These are phyloP conservation scores for Aspergillus saccharolyticus DNA, from an alignment of 495 filamentous ascomycete genomes.

Conservation along the genomic window DNA sequence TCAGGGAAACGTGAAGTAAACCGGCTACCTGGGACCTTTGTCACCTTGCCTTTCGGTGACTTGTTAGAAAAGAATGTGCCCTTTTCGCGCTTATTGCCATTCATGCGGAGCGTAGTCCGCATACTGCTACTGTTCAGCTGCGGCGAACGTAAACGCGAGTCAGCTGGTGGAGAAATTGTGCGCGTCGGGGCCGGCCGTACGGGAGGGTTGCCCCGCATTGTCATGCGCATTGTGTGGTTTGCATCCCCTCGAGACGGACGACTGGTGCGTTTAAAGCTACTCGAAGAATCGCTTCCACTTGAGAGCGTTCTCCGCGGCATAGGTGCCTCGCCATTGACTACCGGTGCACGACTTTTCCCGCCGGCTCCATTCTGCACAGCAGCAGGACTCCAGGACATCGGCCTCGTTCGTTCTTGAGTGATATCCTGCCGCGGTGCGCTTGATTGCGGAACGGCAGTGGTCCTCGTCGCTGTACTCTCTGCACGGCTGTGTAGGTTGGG, in stretches of 20 bases:
- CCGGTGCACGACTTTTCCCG: conserved; percentile 1
- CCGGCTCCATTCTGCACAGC: conserved; percentile 11
- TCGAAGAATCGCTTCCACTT: conserved; percentile 57
- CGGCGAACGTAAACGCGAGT: conserved; percentile 30
- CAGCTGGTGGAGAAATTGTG: conserved; percentile 25
- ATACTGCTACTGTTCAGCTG: conserved; percentile 34
- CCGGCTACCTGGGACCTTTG: conserved; percentile 19
- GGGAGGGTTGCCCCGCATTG: conserved; percentile 43
- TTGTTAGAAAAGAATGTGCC: conserved; percentile 46
- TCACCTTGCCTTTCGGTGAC: conserved; percentile 30
- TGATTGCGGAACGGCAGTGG: background rate
- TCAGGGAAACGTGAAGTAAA: conserved; percentile 52
- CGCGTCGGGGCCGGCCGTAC: conserved; percentile 17
- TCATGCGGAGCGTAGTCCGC: conserved; percentile 48
- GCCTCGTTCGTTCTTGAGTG: conserved; percentile 16
- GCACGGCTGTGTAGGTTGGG: conserved; percentile 17
- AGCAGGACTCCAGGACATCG: conserved; percentile 26
- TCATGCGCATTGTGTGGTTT: conserved; percentile 49
- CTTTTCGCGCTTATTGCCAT: conserved; percentile 29
- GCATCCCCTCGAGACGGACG: conserved; percentile 32
- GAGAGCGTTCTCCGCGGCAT: conserved; percentile 31
- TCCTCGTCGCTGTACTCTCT: conserved; percentile 1
- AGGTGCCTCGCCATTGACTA: conserved; percentile 6
- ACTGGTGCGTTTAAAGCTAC: conserved; percentile 53
- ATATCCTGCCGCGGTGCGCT: background rate